Evolutionary conservation across 306 rosid species (phyloP).

Genomic region (Boehmeria nivea): DNA sequence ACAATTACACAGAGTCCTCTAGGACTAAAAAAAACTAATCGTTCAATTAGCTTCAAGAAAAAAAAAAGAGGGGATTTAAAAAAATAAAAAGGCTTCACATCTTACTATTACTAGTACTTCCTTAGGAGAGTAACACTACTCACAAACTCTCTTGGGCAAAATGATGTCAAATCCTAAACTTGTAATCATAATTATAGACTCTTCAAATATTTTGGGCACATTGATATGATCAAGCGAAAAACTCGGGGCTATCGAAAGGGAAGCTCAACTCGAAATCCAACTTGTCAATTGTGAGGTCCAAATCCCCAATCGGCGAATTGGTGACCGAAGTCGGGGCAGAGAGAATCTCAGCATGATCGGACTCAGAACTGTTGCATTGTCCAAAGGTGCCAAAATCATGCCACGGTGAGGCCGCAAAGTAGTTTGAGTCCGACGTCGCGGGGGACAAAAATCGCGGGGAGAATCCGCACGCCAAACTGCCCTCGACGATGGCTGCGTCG

Average conservation of each 20-base stretch:
- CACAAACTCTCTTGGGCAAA: slow-evolving; percentile 20
- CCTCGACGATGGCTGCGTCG: slow-evolving; percentile 27
- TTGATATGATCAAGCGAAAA: slow-evolving; percentile 17
- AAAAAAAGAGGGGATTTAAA: too few species aligned
- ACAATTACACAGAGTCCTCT: not conserved
- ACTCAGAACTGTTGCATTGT: slow-evolving; percentile 32
- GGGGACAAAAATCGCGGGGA: slow-evolving; percentile 41
- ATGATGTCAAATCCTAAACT: slow-evolving; percentile 12
- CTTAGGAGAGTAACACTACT: not conserved
- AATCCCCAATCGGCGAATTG: slow-evolving; percentile 52
- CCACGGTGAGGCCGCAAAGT: slow-evolving; percentile 30
- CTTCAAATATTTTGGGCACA: not conserved
- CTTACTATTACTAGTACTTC: not conserved
- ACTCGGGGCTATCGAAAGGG: slow-evolving; percentile 29
- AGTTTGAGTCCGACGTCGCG: slow-evolving; percentile 48
- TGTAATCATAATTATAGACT: not conserved
- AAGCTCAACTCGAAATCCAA: slow-evolving; percentile 41
- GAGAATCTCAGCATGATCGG: slow-evolving; percentile 47
- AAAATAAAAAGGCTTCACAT: too few species aligned
- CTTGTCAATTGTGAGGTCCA: slow-evolving; percentile 36
- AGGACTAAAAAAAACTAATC: not conserved
- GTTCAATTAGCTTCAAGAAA: not conserved
- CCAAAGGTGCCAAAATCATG: slow-evolving; percentile 23
- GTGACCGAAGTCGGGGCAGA: slow-evolving; percentile 56
- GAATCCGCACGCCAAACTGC: slow-evolving; percentile 23